phyloP scores from a whole-genome alignment of 2,329 filamentous ascomycete species.

The Aphanocladium album region DNA sequence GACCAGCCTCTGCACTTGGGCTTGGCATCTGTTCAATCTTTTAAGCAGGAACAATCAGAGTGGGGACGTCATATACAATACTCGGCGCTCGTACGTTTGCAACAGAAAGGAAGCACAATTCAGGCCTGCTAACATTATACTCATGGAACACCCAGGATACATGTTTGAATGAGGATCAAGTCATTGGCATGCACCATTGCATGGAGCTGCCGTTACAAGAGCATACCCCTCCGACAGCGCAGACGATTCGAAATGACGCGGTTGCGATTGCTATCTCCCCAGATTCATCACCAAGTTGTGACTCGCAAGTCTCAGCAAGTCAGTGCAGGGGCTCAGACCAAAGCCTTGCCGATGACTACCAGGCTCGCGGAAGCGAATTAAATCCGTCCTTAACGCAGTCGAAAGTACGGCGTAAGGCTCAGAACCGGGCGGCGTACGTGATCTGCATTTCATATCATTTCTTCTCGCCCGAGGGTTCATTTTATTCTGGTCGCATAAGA shows the following conservation, averaged over 20 bases:
- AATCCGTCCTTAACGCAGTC: not conserved
- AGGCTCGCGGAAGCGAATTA: not conserved
- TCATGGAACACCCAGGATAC: not conserved
- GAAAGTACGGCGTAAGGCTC: not conserved
- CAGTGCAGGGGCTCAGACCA: not conserved
- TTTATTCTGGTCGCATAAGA: not conserved
- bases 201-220: not conserved
- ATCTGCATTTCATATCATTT: not conserved
- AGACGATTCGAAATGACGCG: not conserved
- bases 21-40: not conserved
- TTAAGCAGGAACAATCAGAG: not conserved
- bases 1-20: not conserved
- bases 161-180: not conserved
- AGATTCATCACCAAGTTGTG: not conserved
- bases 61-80: not conserved
- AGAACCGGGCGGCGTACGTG: not conserved
- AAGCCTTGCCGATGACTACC: not conserved
- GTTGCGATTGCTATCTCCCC: not conserved
- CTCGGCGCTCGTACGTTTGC: not conserved
- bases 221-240: not conserved
- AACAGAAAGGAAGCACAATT: not conserved
- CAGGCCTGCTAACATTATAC: not conserved
- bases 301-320: not conserved
- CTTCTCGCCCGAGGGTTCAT: not conserved
- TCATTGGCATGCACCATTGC: not conserved